A percentile compares a stretch with the other conserved stretches of the same genome.
phyloP scores from a whole-genome alignment of 768 basidiomycete genomes.

The Neoboletus subvelutipes region DNA sequence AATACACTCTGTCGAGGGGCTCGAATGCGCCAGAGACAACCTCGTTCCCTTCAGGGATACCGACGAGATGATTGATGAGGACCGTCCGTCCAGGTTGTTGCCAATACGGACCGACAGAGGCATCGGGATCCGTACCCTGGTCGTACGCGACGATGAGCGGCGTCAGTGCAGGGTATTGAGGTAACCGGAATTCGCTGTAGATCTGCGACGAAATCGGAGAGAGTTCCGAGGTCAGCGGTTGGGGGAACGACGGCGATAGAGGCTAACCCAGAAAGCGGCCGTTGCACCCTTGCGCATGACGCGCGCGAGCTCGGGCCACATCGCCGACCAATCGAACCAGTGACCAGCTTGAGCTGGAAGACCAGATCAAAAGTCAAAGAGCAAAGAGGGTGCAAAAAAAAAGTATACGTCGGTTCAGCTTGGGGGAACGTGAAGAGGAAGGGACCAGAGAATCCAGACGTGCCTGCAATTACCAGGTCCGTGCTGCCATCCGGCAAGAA shows the following conservation, averaged over 20 bases:
- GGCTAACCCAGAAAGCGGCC: conserved; percentile 69
- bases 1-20: conserved; percentile 54
- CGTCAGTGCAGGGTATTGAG: not conserved
- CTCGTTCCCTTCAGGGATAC: not conserved
- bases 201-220: not conserved
- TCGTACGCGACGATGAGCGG: conserved; percentile 3
- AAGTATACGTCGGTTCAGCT: not conserved
- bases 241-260: not conserved
- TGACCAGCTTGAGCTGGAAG: conserved; percentile 70
- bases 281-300: conserved; percentile 62
- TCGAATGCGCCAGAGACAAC: conserved; percentile 21
- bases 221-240: not conserved
- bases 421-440: not conserved
- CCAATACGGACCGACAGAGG: conserved; percentile 7
- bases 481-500: conserved; percentile 51
- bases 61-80: not conserved
- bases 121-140: not conserved
- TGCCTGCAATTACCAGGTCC: conserved; percentile 70
- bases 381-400: not conserved
- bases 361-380: no score
- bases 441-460: conserved; percentile 9
- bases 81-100: conserved; percentile 5
- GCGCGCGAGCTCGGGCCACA: conserved; percentile 67
- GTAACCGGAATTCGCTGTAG: conserved; percentile 10
- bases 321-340: conserved; percentile 74